These are phyloP conservation scores for Cucurbita moschata DNA, from an alignment of 306 rosid genomes.

Conservation along the genomic window DNA sequence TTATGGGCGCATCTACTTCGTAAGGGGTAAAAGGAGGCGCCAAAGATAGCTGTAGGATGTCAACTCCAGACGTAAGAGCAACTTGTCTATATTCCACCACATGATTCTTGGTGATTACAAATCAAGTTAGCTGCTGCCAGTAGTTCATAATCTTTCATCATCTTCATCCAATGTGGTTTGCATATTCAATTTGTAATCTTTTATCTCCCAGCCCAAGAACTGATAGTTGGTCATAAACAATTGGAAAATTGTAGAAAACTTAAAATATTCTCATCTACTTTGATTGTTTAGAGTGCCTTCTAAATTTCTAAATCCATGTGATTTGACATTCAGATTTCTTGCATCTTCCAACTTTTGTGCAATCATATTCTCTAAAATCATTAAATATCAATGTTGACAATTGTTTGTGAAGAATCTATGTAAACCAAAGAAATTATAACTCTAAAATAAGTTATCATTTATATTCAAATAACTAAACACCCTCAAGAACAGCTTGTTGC, in stretches of 20 bases:
- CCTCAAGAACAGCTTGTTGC: no score
- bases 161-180: not conserved
- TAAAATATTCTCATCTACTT: not conserved
- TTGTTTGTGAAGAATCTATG: no score
- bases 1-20: constrained; percentile 76
- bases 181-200: not conserved
- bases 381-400: no score
- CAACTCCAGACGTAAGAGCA: constrained; percentile 3
- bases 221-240: not conserved
- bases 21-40: constrained; percentile 28
- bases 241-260: not conserved
- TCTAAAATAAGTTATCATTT: no score
- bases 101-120: not conserved
- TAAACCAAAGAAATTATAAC: no score
- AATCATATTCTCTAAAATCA: no score
- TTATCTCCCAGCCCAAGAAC: not conserved
- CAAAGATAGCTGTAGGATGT: constrained; percentile 28
- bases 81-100: not conserved
- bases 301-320: not conserved
- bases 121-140: not conserved
- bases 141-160: not conserved
- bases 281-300: not conserved
- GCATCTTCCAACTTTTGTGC: no score
- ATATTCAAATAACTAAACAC: no score
- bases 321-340: no score